Conservation (phyloP, 176 grass and related monocot species). For the Carex parvula region DNA sequence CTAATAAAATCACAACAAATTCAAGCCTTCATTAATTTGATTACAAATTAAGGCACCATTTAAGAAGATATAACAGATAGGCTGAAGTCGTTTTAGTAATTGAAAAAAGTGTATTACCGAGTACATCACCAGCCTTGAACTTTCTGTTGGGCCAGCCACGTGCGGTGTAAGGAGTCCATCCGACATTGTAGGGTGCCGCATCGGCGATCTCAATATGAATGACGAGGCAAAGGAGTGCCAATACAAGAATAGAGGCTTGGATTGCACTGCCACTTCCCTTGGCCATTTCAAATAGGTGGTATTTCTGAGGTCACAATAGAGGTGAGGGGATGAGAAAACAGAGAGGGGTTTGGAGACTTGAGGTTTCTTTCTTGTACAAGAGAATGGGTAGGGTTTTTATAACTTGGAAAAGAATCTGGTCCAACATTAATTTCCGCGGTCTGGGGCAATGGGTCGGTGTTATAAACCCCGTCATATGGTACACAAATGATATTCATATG, state of each 20-base stretch:
- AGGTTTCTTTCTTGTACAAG: background rate
- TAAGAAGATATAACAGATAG: background rate
- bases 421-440: background rate
- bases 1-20: slow-evolving; percentile 27
- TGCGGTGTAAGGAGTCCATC: slow-evolving; percentile 46
- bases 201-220: slow-evolving; percentile 22
- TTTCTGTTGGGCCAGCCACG: slow-evolving; percentile 43
- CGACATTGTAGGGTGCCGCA: slow-evolving; percentile 48
- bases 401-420: background rate
- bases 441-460: background rate
- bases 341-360: background rate
- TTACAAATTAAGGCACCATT: background rate
- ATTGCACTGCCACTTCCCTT: slow-evolving; percentile 67
- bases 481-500: too few species aligned
- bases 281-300: slow-evolving; percentile 31
- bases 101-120: slow-evolving; percentile 33
- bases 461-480: too few species aligned
- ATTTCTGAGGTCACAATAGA: background rate
- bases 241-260: slow-evolving; percentile 29
- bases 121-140: slow-evolving; percentile 58
- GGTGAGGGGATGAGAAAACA: background rate
- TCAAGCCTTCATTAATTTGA: background rate
- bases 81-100: background rate
- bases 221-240: slow-evolving; percentile 38
- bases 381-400: slow-evolving; percentile 8